Evolutionary conservation across 2,329 filamentous ascomycete species (phyloP).

Genomic region (Aspergillus costaricaensis): DNA sequence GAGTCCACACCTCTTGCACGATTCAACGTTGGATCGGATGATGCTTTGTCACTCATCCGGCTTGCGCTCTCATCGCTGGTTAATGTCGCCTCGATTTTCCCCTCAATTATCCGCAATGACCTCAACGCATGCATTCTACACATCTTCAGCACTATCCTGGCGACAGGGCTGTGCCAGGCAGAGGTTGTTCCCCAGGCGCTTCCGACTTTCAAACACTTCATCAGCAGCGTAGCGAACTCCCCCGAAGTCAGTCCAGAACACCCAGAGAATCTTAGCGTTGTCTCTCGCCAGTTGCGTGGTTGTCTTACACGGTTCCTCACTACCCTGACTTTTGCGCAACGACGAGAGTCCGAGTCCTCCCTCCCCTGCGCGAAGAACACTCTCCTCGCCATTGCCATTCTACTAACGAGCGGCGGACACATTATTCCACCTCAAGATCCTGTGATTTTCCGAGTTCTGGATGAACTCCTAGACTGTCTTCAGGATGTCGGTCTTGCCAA

Average conservation of each 20-base stretch:
- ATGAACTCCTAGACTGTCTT: slow-evolving; percentile 83
- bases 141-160: slow-evolving; percentile 90
- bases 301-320: slow-evolving; percentile 80
- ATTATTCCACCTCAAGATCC: slow-evolving; percentile 73
- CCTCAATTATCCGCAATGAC: slow-evolving; percentile 93
- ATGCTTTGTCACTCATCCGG: slow-evolving; percentile 77
- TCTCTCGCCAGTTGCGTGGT: slow-evolving; percentile 74
- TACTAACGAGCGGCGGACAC: slow-evolving; percentile 79
- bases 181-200: slow-evolving; percentile 86
- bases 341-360: slow-evolving; percentile 66
- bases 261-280: slow-evolving; percentile 44
- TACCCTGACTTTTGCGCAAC: slow-evolving; percentile 58
- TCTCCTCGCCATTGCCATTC: slow-evolving; percentile 81
- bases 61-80: slow-evolving; percentile 84
- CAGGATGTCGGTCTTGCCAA: slow-evolving; percentile 63
- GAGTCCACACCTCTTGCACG: slow-evolving; percentile 62
- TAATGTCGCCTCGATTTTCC: slow-evolving; percentile 93
- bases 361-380: slow-evolving; percentile 91
- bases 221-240: slow-evolving; percentile 67
- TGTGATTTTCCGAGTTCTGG: slow-evolving; percentile 71
- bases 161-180: slow-evolving; percentile 82
- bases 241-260: slow-evolving; percentile 19
- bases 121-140: slow-evolving; percentile 95
- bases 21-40: slow-evolving; percentile 76
- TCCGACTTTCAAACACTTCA: slow-evolving; percentile 88